A percentile compares a stretch with the other conserved stretches of the same genome.
Evolutionary conservation across 2,329 filamentous ascomycete species (phyloP).

Genomic region (Cladosporium phlei): DNA sequence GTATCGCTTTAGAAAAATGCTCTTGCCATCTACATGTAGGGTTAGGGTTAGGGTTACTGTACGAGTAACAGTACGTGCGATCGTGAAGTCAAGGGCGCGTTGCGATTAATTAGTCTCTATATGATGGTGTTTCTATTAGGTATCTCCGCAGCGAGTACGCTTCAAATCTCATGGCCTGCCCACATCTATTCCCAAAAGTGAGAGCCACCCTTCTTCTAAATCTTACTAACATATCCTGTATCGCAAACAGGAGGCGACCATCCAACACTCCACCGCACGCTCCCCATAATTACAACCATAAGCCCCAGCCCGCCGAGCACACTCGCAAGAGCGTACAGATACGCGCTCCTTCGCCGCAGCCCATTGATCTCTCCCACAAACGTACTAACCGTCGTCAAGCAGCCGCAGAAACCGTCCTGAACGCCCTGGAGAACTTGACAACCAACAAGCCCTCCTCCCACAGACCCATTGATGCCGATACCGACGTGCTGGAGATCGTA

Average conservation of each 20-base stretch:
- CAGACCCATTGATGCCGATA: constrained; percentile 32
- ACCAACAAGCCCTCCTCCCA: constrained; percentile 37
- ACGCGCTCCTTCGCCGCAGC: constrained; percentile 51
- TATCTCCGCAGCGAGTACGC: too few relatives aligned
- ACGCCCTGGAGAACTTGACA: constrained; percentile 46
- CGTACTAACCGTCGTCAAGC: constrained; percentile 45
- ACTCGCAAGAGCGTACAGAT: constrained; percentile 62
- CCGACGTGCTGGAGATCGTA: constrained; percentile 70
- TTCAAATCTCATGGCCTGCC: too few relatives aligned
- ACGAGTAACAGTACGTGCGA: too few relatives aligned
- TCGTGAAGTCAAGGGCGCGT: too few relatives aligned
- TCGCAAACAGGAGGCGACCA: constrained; percentile 35
- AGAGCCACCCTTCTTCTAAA: too few relatives aligned
- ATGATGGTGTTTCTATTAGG: too few relatives aligned
- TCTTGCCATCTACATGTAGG: too few relatives aligned
- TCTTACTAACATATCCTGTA: constrained; percentile 25
- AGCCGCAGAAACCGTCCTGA: constrained; percentile 46
- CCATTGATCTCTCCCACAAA: constrained; percentile 44
- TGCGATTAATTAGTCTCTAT: too few relatives aligned
- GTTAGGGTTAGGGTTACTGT: too few relatives aligned
- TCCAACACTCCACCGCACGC: constrained; percentile 62
- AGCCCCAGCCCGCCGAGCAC: constrained; percentile 55
- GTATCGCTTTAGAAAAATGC: too few relatives aligned
- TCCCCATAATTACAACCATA: constrained; percentile 69
- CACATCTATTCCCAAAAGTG: too few relatives aligned